Evolutionary conservation across 148 eudicot genomes (phyloP).

Genomic region (Vaccinium myrtillus): DNA sequence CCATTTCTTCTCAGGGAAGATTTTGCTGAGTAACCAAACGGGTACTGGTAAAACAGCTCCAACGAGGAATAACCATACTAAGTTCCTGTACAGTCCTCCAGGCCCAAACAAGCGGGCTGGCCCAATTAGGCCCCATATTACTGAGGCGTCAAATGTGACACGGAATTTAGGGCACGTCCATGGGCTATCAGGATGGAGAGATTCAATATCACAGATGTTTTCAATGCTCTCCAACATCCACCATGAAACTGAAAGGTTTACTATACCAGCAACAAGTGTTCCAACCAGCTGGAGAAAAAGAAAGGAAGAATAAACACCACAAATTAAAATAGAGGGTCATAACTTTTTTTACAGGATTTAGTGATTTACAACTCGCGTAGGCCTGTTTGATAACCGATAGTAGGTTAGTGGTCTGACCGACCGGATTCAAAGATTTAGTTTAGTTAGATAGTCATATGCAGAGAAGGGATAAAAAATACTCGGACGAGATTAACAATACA

Average conservation of each 20-base stretch:
- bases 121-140: constrained; percentile 99
- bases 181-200: constrained; percentile 87
- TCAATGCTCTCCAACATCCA: constrained; percentile 90
- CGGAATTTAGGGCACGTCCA: constrained; percentile 99
- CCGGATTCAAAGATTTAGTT: background rate
- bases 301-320: background rate
- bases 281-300: constrained; percentile 63
- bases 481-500: background rate
- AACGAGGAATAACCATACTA: constrained; percentile 89
- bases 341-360: background rate
- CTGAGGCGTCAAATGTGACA: constrained; percentile 92
- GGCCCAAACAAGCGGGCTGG: constrained; percentile 80
- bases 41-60: constrained; percentile 94
- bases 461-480: background rate
- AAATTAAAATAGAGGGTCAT: background rate
- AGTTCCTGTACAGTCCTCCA: constrained; percentile 81
- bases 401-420: background rate
- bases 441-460: background rate
- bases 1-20: constrained; percentile 91
- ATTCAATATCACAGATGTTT: constrained; percentile 79
- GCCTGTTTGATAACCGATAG: background rate
- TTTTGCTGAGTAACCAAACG: constrained; percentile 80
- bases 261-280: constrained; percentile 73
- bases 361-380: background rate
- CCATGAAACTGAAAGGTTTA: constrained; percentile 92